Base-by-base conservation (phyloP, 805 yeast species). In the Torulaspora microellipsoides region DNA sequence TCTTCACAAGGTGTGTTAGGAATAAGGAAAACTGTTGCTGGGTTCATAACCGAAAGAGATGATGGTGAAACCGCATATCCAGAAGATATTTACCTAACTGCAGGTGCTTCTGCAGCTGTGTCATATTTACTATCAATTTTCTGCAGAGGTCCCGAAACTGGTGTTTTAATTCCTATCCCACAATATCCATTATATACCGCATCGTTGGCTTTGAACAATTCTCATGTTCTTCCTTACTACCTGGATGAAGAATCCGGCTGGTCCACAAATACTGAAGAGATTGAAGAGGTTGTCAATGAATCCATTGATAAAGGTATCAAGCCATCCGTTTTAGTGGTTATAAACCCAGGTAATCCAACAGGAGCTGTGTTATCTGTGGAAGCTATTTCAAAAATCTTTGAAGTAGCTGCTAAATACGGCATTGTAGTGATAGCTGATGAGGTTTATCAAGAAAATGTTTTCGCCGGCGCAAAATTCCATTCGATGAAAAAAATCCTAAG, bases 311-410 rank as follows among this genome's bases (percentile, higher is more conserved):
- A 76, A 29, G 86, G 84, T 2, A 66, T 85, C 25, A 71, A 67
- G 10, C 83, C 93, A 50, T 79, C 86, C 56, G 82, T 91, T 46
- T 69, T 95, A 42, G 98, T 91, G 2, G 86, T 93, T 12, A 93
- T 93, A 59, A 93, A 93, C 69, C 99, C 99, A 1, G 98, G 99
- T 45, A 93, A 93, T 67, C 99, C 99, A 51, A 93, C 99, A 0
- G 99, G 99, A 34, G 77, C 96, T 1, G 80, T 89, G 42, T 71
- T 93, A 46, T 65, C 76, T 8, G 72, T 71, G 39, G 76, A 75
- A 4, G 80, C 82, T 49, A 88, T 93, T 58, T 78, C 72, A 33
- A 83, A 81, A 34, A 75, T 93, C 42, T 71, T 93, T 45, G 72
- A 76, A 31, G 76, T 91, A 44, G 95, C 96, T 27, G 95, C 95